Evolutionary conservation across 352 stramenopile species (phyloP).

Genomic region (Albugo laibachii): DNA sequence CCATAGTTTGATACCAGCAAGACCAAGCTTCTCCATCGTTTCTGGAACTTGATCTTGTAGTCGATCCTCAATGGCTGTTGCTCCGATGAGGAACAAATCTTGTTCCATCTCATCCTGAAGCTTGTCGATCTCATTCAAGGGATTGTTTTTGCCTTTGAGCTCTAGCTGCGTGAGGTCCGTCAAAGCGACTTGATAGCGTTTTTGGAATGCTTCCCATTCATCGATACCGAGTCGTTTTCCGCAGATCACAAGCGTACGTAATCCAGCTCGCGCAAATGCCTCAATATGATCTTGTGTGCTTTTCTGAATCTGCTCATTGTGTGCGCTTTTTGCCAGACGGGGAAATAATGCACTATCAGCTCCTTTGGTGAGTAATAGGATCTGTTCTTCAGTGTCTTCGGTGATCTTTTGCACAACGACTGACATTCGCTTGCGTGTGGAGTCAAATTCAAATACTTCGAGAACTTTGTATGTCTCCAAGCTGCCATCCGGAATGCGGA

Average conservation of each 20-base stretch:
- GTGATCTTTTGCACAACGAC: constrained; percentile 60
- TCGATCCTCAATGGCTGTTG: constrained; percentile 74
- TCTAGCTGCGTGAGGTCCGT: constrained; percentile 51
- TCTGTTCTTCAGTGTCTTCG: constrained; percentile 25
- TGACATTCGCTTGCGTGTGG: constrained; percentile 70
- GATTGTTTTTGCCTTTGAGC: constrained; percentile 30
- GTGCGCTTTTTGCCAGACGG: constrained; percentile 15
- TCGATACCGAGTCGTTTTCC: constrained; percentile 28
- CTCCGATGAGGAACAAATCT: constrained; percentile 53
- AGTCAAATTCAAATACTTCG: constrained; percentile 89
- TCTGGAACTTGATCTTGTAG: constrained; percentile 68
- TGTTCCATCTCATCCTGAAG: constrained; percentile 65
- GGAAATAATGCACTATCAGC: constrained; percentile 77
- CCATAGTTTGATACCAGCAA: constrained; percentile 74
- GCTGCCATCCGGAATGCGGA: constrained; percentile 32
- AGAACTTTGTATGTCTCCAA: constrained; percentile 79
- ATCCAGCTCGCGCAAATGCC: constrained; percentile 64
- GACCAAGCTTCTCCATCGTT: constrained; percentile 49
- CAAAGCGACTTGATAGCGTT: constrained; percentile 34
- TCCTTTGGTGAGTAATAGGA: constrained; percentile 60
- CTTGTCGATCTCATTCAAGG: constrained; percentile 28
- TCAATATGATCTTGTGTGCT: constrained; percentile 49
- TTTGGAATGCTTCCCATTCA: constrained; percentile 49
- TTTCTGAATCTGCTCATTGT: background rate
- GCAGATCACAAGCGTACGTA: constrained; percentile 77